Evolutionary conservation across 805 yeast species (phyloP), one percentile per base, ranked within the genome.

Genomic region (Wickerhamomyces subpelliculosus): DNA sequence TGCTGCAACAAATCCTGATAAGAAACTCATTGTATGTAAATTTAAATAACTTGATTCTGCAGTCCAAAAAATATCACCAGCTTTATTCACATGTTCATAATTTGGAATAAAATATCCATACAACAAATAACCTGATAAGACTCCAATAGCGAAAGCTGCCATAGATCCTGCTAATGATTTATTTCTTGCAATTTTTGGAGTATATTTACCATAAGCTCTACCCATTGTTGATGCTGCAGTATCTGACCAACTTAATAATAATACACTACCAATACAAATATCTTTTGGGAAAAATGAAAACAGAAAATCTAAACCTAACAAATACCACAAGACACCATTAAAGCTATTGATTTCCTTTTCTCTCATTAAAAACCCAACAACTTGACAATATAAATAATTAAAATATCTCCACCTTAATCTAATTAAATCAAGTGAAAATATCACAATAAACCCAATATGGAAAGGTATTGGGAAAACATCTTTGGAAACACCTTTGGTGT

Each of bases 201-300:
- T 86, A 46, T 81, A 70, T 51, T 83, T 73, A 8, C 97, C 97
- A 58, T 65, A 90, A 39, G 73, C 74, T 47, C 98, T 72, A 28
- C 98, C 98, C 54, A 89, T 63, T 0, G 96, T 86, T 4, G 96
- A 86, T 3, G 98, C 98, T 3, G 97, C 90, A 9, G 97, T 87
- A 56, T 93, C 98, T 5, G 95, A 88, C 97, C 97, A 93, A 54
- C 96, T 84, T 45, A 93, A 72, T 36, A 90, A 66, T 46, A 88
- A 68, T 4, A 88, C 78, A 18, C 95, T 70, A 65, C 87, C 70
- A 21, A 89, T 66, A 1, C 81, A 69, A 35, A 93, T 79, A 53
- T 93, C 98, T 61, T 87, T 86, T 12, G 90, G 79, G 51, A 78
- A 81, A 18, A 78, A 59, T 1, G 70, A 44, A 52, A 88, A 84